Percentiles rank a stretch among this genome's conserved stretches.
phyloP scores from a whole-genome alignment of 1,139 yeast species.

The Debaryomyces psychrophilus region DNA sequence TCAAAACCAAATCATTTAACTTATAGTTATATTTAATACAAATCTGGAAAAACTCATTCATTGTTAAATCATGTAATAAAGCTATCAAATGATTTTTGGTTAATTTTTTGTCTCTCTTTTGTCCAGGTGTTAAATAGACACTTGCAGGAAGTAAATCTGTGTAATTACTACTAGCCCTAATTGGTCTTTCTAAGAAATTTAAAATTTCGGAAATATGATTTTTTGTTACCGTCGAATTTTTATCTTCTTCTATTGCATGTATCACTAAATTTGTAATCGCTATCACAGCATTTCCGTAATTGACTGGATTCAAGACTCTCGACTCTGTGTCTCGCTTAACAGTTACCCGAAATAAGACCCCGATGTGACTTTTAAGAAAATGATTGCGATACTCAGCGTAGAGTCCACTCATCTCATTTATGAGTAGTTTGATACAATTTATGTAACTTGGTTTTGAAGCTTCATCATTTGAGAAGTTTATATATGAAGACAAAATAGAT shows the following conservation, averaged over 20 bases:
- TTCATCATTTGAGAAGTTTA: slow-evolving; percentile 11
- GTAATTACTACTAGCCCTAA: slow-evolving; percentile 45
- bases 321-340: slow-evolving; percentile 60
- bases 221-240: slow-evolving; percentile 53
- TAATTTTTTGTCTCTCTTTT: slow-evolving; percentile 22
- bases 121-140: slow-evolving; percentile 43
- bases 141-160: slow-evolving; percentile 46
- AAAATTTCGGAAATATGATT: slow-evolving; percentile 59
- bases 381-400: slow-evolving; percentile 19
- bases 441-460: not conserved
- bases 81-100: slow-evolving; percentile 48
- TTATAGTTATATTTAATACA: slow-evolving; percentile 64
- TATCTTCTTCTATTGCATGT: slow-evolving; percentile 68
- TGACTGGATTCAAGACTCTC: slow-evolving; percentile 59
- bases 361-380: slow-evolving; percentile 38
- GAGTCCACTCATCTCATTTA: slow-evolving; percentile 10
- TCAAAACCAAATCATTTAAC: slow-evolving; percentile 63
- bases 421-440: not conserved
- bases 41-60: slow-evolving; percentile 64
- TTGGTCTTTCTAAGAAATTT: slow-evolving; percentile 61
- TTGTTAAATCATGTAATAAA: slow-evolving; percentile 61
- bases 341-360: slow-evolving; percentile 51
- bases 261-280: slow-evolving; percentile 59
- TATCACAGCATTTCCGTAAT: slow-evolving; percentile 66
- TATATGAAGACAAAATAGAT: slow-evolving; percentile 12